Conservation (phyloP, 2,329 filamentous ascomycete species). For the Sporothrix globosa region DNA sequence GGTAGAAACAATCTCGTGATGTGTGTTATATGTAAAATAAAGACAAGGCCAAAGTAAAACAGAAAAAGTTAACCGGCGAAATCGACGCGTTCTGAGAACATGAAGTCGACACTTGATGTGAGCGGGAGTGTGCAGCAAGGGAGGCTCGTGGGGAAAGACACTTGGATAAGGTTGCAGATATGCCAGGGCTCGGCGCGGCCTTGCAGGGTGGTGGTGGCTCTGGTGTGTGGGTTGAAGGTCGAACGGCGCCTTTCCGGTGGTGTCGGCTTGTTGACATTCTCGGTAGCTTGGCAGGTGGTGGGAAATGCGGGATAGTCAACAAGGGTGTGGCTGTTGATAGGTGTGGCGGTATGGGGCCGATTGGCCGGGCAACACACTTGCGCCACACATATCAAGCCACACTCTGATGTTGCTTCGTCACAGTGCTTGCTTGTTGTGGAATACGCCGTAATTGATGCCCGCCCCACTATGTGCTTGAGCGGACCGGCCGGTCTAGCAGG, state of each 20-base stretch:
- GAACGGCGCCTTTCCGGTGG: conserved; percentile 5
- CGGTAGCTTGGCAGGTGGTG: not conserved
- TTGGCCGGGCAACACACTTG: conserved; percentile 16
- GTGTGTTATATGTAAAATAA: not conserved
- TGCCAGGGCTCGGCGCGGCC: conserved; percentile 16
- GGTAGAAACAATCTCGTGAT: not conserved
- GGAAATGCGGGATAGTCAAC: conserved; percentile 20
- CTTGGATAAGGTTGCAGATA: conserved; percentile 9
- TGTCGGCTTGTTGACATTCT: conserved; percentile 22
- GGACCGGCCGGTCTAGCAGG: conserved; percentile 13
- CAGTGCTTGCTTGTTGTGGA: not conserved
- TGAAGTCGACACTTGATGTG: conserved; percentile 3
- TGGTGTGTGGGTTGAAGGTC: conserved; percentile 11
- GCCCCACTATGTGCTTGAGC: conserved; percentile 11
- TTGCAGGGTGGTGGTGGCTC: not conserved
- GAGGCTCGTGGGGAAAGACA: conserved; percentile 14
- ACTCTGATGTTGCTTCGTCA: not conserved
- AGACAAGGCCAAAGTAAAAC: not conserved
- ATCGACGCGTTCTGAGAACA: conserved; percentile 16
- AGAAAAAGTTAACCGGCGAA: not conserved
- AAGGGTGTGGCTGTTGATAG: conserved; percentile 9
- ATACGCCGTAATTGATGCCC: not conserved
- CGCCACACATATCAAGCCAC: conserved; percentile 20
- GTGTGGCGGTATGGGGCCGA: not conserved
- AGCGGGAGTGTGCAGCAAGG: conserved; percentile 8